Evolutionary conservation across 176 grass and related monocot species (phyloP).

Genomic region (Thinopyrum elongatum): DNA sequence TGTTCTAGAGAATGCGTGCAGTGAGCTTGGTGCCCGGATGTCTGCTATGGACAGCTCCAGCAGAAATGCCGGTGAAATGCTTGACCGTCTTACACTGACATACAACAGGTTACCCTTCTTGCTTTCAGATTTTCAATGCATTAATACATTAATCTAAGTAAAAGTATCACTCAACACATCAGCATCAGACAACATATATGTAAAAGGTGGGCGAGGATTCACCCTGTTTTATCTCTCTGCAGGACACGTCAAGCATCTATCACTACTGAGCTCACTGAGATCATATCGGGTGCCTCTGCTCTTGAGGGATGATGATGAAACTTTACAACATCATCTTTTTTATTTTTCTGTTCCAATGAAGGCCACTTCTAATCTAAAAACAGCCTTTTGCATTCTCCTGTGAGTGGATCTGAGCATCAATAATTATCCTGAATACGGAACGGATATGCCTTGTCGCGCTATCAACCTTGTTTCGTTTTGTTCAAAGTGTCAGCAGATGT

Average conservation of each 20-base stretch:
- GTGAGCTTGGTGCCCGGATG: conserved; percentile 93
- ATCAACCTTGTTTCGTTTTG: conserved; percentile 8
- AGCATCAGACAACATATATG: not conserved
- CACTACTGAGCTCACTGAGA: conserved; percentile 87
- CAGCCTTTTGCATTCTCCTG: conserved; percentile 1
- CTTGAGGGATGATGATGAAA: conserved; percentile 66
- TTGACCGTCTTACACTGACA: conserved; percentile 85
- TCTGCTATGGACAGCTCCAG: conserved; percentile 98
- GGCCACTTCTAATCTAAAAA: not conserved
- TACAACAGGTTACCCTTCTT: conserved; percentile 71
- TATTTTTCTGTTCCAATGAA: not conserved
- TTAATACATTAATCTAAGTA: not conserved
- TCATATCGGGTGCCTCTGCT: conserved; percentile 95
- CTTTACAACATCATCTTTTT: not conserved
- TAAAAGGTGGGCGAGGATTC: not conserved
- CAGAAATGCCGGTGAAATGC: conserved; percentile 96
- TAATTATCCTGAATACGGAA: conserved; percentile 21
- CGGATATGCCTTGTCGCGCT: not conserved
- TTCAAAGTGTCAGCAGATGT: not conserved
- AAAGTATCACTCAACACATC: not conserved
- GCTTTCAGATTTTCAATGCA: not conserved
- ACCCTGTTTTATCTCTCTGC: conserved; percentile 29
- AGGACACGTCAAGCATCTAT: conserved; percentile 99
- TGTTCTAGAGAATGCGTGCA: conserved; percentile 88
- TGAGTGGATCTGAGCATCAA: conserved; percentile 20